Percentiles rank a stretch among this genome's conserved stretches.
phyloP scores from a whole-genome alignment of 441 rosid genomes.

The Populus hybrid region DNA sequence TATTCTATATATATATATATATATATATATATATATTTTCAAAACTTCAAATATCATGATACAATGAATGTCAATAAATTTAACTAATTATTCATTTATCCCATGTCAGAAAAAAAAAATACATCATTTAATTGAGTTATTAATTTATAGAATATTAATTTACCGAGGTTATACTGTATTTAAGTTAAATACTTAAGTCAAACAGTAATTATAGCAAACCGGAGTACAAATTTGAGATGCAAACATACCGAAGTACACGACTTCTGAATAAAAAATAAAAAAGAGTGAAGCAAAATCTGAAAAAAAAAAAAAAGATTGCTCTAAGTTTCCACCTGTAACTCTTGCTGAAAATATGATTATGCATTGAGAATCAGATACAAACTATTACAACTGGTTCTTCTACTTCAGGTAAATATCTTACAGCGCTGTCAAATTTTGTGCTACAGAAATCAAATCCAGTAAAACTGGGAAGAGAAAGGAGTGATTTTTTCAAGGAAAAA shows the following conservation, averaged over 20 bases:
- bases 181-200: too few relatives aligned
- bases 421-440: constrained; percentile 27
- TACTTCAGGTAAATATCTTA: constrained; percentile 36
- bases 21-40: too few relatives aligned
- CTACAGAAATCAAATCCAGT: constrained; percentile 27
- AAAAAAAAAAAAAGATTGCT: too few relatives aligned
- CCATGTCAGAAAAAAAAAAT: too few relatives aligned
- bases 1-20: too few relatives aligned
- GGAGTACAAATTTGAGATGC: background rate
- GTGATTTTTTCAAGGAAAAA: background rate
- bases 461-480: constrained; percentile 18
- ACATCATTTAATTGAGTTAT: background rate
- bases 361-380: constrained; percentile 36
- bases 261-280: too few relatives aligned
- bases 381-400: constrained; percentile 41
- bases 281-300: background rate
- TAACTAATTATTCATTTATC: too few relatives aligned
- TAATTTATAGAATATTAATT: too few relatives aligned
- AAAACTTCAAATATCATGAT: too few relatives aligned
- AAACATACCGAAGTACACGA: background rate
- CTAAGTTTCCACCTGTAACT: background rate
- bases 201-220: background rate
- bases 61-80: too few relatives aligned
- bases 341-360: constrained; percentile 20
- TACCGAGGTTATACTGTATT: too few relatives aligned